These are phyloP conservation scores for Ephemerocybe angulata DNA, from an alignment of 768 basidiomycete genomes.

Conservation along the genomic window DNA sequence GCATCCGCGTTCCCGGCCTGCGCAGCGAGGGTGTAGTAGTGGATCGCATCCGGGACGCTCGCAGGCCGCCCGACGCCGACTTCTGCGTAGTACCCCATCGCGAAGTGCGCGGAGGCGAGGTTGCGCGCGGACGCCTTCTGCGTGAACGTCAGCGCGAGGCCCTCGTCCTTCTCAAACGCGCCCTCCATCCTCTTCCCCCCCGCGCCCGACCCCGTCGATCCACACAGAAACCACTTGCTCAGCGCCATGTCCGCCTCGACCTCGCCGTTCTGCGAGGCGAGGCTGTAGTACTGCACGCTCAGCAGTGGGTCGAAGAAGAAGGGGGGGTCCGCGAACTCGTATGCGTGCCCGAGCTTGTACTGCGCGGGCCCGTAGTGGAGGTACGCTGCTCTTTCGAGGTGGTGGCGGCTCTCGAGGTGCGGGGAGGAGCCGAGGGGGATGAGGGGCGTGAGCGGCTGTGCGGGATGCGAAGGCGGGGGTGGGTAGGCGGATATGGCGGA, in stretches of 20 bases:
- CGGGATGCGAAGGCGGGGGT: too few species aligned
- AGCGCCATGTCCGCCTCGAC: slow-evolving; percentile 95
- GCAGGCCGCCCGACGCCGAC: slow-evolving; percentile 80
- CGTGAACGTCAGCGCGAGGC: slow-evolving; percentile 82
- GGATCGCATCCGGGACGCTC: slow-evolving; percentile 58
- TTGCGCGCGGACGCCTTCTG: slow-evolving; percentile 78
- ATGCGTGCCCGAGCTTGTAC: slow-evolving; percentile 89
- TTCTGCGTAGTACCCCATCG: slow-evolving; percentile 93
- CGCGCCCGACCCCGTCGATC: background rate
- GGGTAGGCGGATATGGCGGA: too few species aligned
- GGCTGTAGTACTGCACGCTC: slow-evolving; percentile 84
- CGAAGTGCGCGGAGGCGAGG: slow-evolving; percentile 83
- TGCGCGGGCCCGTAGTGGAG: slow-evolving; percentile 83
- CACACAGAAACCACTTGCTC: slow-evolving; percentile 92
- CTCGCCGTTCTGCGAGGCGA: slow-evolving; percentile 83
- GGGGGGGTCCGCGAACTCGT: slow-evolving; percentile 84
- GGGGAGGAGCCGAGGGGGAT: slow-evolving; percentile 48
- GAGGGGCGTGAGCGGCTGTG: slow-evolving; percentile 17
- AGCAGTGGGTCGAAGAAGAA: slow-evolving; percentile 86
- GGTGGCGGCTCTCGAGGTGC: slow-evolving; percentile 63
- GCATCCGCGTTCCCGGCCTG: slow-evolving; percentile 83
- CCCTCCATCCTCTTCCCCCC: slow-evolving; percentile 29
- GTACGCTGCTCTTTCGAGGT: slow-evolving; percentile 82
- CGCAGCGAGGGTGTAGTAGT: slow-evolving; percentile 80
- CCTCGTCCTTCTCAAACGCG: slow-evolving; percentile 83